Conservation (phyloP, 768 basidiomycete genomes). For the Tricholoma terreum region DNA sequence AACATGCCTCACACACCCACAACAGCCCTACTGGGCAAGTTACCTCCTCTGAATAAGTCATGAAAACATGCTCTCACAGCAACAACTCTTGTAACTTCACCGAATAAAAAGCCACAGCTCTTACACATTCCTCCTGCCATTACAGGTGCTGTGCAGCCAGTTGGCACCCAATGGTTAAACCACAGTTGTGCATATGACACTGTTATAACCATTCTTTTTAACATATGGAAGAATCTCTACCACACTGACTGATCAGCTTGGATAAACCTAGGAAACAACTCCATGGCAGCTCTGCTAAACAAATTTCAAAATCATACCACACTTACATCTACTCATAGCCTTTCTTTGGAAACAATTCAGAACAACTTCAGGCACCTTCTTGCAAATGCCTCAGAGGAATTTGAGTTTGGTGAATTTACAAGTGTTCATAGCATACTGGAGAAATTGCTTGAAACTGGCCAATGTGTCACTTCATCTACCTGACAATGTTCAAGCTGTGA, state of each 20-base stretch:
- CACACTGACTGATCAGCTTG: not conserved
- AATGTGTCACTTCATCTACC: not conserved
- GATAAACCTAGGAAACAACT: not conserved
- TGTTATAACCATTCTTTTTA: slow-evolving; percentile 18
- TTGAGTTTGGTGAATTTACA: no score
- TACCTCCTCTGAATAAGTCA: not conserved
- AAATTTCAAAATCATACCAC: not conserved
- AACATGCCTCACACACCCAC: no score
- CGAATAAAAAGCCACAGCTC: not conserved
- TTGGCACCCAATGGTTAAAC: slow-evolving; percentile 18
- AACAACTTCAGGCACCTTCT: not conserved
- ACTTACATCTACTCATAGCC: not conserved
- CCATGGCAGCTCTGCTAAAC: not conserved
- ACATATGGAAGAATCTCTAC: slow-evolving; percentile 14
- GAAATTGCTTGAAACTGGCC: no score
- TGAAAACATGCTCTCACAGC: not conserved
- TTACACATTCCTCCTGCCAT: not conserved
- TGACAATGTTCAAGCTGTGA: not conserved
- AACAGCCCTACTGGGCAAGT: not conserved
- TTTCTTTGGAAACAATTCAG: not conserved
- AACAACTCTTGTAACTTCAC: not conserved
- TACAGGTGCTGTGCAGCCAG: not conserved
- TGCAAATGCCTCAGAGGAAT: not conserved
- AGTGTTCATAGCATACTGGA: no score
- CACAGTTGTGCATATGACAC: slow-evolving; percentile 34